Evolutionary conservation across 2,329 filamentous ascomycete species (phyloP).

Genomic region (Hirsutella thompsonii): DNA sequence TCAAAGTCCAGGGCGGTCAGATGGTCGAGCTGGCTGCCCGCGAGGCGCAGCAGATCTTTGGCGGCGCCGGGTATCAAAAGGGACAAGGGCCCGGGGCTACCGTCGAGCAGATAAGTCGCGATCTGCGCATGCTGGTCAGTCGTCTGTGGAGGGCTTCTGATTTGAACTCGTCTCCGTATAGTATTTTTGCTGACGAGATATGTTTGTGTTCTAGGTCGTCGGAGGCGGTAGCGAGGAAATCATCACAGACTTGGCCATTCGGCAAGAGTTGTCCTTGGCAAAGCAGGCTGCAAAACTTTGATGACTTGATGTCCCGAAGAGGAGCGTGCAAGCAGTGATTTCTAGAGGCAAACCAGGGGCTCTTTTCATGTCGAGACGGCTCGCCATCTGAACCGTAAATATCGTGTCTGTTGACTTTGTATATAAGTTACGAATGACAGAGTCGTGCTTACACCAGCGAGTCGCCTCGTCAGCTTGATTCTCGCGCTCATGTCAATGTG

Average conservation of each 20-base stretch:
- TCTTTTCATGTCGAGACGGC: too few species aligned
- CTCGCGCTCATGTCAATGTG: too few species aligned
- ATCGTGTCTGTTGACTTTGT: too few species aligned
- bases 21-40: constrained; percentile 35
- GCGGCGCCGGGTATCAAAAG: constrained; percentile 37
- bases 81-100: constrained; percentile 31
- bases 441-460: too few species aligned
- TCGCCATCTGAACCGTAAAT: too few species aligned
- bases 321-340: too few species aligned
- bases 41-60: constrained; percentile 41
- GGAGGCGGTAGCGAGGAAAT: constrained; percentile 44
- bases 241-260: constrained; percentile 35
- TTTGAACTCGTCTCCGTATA: constrained; percentile 13
- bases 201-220: constrained; percentile 31
- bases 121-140: constrained; percentile 23
- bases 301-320: background rate
- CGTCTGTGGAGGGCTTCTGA: too few species aligned
- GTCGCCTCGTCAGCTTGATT: too few species aligned
- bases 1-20: constrained; percentile 35
- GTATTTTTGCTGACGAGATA: background rate
- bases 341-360: too few species aligned
- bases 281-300: constrained; percentile 9
- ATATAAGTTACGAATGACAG: too few species aligned
- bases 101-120: constrained; percentile 39
- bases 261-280: constrained; percentile 25